Conservation (phyloP, 2,329 filamentous ascomycete species). For the Colletotrichum euphorbiae region DNA sequence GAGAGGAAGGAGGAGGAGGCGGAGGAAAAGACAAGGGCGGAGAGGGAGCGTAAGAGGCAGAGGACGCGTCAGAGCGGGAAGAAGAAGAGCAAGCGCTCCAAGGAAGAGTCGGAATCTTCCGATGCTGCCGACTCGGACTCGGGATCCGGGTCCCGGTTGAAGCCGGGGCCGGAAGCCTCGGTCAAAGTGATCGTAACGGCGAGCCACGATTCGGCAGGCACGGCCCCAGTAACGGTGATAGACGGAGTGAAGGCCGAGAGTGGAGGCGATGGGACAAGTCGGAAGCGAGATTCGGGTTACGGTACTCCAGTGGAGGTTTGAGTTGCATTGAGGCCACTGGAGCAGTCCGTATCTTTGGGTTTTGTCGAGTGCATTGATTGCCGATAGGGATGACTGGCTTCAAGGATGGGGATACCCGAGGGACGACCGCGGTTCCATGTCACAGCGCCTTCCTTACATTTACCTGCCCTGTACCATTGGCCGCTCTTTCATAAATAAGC, state of each 20-base stretch:
- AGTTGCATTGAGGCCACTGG: not conserved
- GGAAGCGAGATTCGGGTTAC: slow-evolving; percentile 41
- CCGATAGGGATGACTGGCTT: not conserved
- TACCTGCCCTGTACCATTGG: not conserved
- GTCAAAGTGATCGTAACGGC: not conserved
- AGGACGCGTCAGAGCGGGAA: slow-evolving; percentile 33
- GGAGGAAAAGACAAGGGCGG: slow-evolving; percentile 42
- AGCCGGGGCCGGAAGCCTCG: not conserved
- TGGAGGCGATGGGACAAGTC: slow-evolving; percentile 45
- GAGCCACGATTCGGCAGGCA: slow-evolving; percentile 18
- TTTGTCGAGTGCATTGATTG: slow-evolving; percentile 1
- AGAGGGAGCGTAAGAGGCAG: slow-evolving; percentile 38
- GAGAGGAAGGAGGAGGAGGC: slow-evolving; percentile 43
- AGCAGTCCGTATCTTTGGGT: not conserved
- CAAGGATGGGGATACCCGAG: not conserved
- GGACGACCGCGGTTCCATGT: slow-evolving; percentile 2
- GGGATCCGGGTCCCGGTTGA: slow-evolving; percentile 8
- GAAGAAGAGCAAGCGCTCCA: slow-evolving; percentile 40
- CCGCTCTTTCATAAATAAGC: not conserved
- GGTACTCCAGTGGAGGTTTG: slow-evolving; percentile 38
- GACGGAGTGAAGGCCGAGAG: slow-evolving; percentile 45
- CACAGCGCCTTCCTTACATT: slow-evolving; percentile 3
- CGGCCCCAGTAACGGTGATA: slow-evolving; percentile 7
- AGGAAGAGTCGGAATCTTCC: slow-evolving; percentile 34
- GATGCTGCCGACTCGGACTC: slow-evolving; percentile 10